Percentiles rank a stretch among this genome's conserved stretches.
Evolutionary conservation across 2,329 filamentous ascomycete genomes (phyloP).

Genomic region (Alternaria brassicae): DNA sequence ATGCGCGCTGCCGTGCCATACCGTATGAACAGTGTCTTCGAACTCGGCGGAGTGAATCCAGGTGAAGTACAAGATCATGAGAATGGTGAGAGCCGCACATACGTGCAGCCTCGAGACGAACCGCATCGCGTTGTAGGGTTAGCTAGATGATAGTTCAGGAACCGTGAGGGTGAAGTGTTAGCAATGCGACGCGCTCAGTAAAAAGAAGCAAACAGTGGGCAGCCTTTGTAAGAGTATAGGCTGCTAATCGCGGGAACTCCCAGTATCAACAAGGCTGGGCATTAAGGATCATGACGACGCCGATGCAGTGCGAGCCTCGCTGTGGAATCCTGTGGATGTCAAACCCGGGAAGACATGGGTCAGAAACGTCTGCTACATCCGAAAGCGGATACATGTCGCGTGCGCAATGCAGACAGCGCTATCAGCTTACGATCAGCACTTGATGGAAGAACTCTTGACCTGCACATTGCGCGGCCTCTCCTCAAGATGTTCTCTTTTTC

Average conservation of each 20-base stretch:
- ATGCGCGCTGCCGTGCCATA: constrained; percentile 38
- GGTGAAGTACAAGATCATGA: constrained; percentile 41
- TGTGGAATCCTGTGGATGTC: constrained; percentile 3
- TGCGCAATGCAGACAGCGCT: constrained; percentile 7
- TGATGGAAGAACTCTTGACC: background rate
- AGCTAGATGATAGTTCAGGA: background rate
- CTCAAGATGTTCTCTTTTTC: background rate
- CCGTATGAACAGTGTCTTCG: constrained; percentile 35
- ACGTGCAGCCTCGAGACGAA: constrained; percentile 42
- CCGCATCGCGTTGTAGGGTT: constrained; percentile 32
- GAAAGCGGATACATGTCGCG: constrained; percentile 25
- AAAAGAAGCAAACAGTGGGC: constrained; percentile 18
- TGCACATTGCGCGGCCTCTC: background rate
- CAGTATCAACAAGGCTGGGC: constrained; percentile 24
- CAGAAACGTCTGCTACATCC: constrained; percentile 13
- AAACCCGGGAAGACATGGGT: constrained; percentile 8
- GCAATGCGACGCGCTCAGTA: background rate
- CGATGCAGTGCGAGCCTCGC: constrained; percentile 6
- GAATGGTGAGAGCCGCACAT: constrained; percentile 32
- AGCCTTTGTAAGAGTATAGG: constrained; percentile 25
- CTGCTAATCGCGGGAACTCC: constrained; percentile 5
- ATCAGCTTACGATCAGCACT: background rate
- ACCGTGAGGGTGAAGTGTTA: background rate
- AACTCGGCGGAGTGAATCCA: constrained; percentile 41
- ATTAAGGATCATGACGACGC: constrained; percentile 34